Evolutionary conservation across 1,284 basidiomycete genomes (phyloP), one percentile per base, ranked within the genome.

Genomic region (Papiliotrema nemorosa): DNA sequence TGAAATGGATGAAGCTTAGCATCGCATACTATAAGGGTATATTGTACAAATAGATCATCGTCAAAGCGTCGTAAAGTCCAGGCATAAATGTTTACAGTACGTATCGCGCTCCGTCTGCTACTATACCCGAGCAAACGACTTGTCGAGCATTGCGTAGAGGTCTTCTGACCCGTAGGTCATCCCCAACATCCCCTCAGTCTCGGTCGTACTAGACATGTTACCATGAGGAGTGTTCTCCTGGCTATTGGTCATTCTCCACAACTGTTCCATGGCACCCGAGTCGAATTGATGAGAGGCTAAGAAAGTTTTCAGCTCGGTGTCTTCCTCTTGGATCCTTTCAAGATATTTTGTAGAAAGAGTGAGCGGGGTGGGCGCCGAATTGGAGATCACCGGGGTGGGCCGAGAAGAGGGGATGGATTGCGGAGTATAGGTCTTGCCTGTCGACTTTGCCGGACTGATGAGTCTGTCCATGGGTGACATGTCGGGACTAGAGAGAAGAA

Each of bases 401-500:
- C 21, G 21, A n/a, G n/a, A n/a, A n/a, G n/a, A n/a, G n/a, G n/a
- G n/a, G 29, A 18, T 22, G 12, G 43, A 43, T 14, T 9, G 14
- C 3, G 41, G 41, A 14, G 41, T 43, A 14, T 16, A 43, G 13
- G 10, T n/a, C 14, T 27, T 27, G 9, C 31, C 31, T 9, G 31
- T 34, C n/a, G n/a, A n/a, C 14, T 27, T 43, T 14, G 26, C 26
- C 24, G 41, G 41, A 10, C 25, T 27, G 26, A 43, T n/a, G 16
- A 16, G 12, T 14, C 26, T 13, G 40, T 49, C 48, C 29, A 42
- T 22, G n/a, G 48, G 48, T 27, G 48, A 49, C 18, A 49, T 13
- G 29, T 43, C 48, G 10, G 60, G 60, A 22, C 40, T 46, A 1
- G 58, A 59, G 31, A 59, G 53, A 12, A 62, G 48, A 12, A 60